Percentiles rank a stretch among this genome's conserved stretches.
phyloP scores from a whole-genome alignment of 306 rosid genomes.

The Malus sieversii region DNA sequence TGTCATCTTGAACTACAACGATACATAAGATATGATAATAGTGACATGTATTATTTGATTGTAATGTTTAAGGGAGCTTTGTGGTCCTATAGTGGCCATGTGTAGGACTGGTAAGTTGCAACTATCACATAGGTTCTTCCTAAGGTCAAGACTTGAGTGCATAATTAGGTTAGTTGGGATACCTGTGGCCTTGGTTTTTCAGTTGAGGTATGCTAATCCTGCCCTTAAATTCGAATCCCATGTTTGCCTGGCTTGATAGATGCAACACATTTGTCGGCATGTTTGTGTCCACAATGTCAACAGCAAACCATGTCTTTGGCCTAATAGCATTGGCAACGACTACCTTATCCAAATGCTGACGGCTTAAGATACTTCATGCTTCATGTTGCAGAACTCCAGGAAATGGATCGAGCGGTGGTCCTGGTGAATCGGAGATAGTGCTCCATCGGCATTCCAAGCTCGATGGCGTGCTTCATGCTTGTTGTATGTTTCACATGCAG shows the following conservation, averaged over 20 bases:
- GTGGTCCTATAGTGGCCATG: not conserved
- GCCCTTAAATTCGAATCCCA: slow-evolving; percentile 5
- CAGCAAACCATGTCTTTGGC: not conserved
- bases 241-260: slow-evolving; percentile 9
- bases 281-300: not conserved
- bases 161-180: not conserved
- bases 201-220: not conserved
- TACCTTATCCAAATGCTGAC: not conserved
- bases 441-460: slow-evolving; percentile 81
- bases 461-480: slow-evolving; percentile 74
- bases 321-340: not conserved
- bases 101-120: not conserved
- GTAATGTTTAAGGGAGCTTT: not conserved
- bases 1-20: too few species aligned
- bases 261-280: not conserved
- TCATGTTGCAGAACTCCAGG: slow-evolving; percentile 80
- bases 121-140: not conserved
- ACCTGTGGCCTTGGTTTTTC: slow-evolving; percentile 13
- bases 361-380: not conserved
- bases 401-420: slow-evolving; percentile 96
- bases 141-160: not conserved
- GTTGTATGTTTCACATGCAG: slow-evolving; percentile 92
- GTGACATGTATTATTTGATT: not conserved
- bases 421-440: slow-evolving; percentile 51
- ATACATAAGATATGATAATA: too few species aligned